These are phyloP conservation scores for Alloascoidea hylecoeti DNA, from an alignment of 805 yeast genomes.

Conservation along the genomic window DNA sequence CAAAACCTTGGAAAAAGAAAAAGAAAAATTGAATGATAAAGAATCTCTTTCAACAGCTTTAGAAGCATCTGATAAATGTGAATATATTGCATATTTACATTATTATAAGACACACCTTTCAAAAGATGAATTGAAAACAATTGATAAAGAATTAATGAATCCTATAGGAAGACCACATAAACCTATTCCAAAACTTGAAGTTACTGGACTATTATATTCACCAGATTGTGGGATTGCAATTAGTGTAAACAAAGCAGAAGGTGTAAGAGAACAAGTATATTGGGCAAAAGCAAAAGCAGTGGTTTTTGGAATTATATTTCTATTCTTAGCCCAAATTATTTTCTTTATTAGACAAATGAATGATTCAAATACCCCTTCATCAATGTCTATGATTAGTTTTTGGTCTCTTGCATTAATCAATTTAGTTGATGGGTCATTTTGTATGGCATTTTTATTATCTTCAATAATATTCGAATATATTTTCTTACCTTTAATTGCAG, in stretches of 20 bases:
- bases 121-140: slow-evolving; percentile 34
- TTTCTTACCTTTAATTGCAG: slow-evolving; percentile 53
- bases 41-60: slow-evolving; percentile 22
- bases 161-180: slow-evolving; percentile 76
- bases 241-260: slow-evolving; percentile 23
- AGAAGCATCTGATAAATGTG: slow-evolving; percentile 38
- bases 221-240: slow-evolving; percentile 77
- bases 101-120: slow-evolving; percentile 44
- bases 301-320: slow-evolving; percentile 26
- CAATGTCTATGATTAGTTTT: slow-evolving; percentile 58
- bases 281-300: slow-evolving; percentile 22
- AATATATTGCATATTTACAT: slow-evolving; percentile 56
- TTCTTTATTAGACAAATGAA: slow-evolving; percentile 59
- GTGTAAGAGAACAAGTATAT: slow-evolving; percentile 40
- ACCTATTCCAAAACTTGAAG: slow-evolving; percentile 36
- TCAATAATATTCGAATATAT: slow-evolving; percentile 40
- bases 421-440: slow-evolving; percentile 53
- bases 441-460: slow-evolving; percentile 45
- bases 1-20: slow-evolving; percentile 15
- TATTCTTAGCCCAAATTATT: slow-evolving; percentile 38
- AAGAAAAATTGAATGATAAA: slow-evolving; percentile 4
- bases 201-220: slow-evolving; percentile 58
- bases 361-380: slow-evolving; percentile 63
- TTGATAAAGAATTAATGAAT: slow-evolving; percentile 57
- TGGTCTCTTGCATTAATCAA: slow-evolving; percentile 52